Base-by-base conservation (phyloP, 352 stramenopile genomes). In the Globisporangium perplexum region DNA sequence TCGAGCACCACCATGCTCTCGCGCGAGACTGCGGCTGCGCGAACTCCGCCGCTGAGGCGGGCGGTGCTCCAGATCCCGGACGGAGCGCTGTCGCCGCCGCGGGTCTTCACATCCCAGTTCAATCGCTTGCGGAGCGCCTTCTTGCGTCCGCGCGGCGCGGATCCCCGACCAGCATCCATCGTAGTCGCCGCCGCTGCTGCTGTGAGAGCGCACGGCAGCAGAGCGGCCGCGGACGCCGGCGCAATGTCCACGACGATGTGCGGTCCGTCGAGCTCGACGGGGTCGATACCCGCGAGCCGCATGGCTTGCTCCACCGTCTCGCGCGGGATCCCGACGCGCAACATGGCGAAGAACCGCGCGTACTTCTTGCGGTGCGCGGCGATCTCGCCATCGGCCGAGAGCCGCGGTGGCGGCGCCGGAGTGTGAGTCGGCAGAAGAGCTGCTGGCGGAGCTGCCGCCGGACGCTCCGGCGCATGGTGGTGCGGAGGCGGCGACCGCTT, bases 1-100 rank as follows among this genome's bases (percentile, higher is more conserved):
- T 90, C 77, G 61, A 90, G 71, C 57, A 72, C 77, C n/a, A 67
- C 71, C 22, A 76, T 67, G 26, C 70, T 90, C 52, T 84, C 77
- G 20, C 60, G 61, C 8, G 79, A 92, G 7, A 92, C 78, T 47
- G 54, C 52, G 12, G 53, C 66, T 79, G 22, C 52, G 50, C 24
- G 67, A 53, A 6, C 54, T 41, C n/a, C 74, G n/a, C n/a, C n/a
- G n/a, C n/a, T n/a, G n/a, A n/a, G n/a, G n/a, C n/a, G n/a, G 52
- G 24, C 73, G 59, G 18, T 55, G 39, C 65, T 74, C 79, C 79
- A 90, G 15, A 90, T 60, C 23, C 74, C 33, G 12, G 14, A 11
- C 18, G 33, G 15, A 39, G 12, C 5, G 4, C 12, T 0, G 33
- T 6, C 23, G 44, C 24, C 30, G 18, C 28, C n/a, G 38, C 26